These are phyloP conservation scores for Globisporangium viniferum DNA, from an alignment of 352 stramenopile genomes.

Conservation along the genomic window DNA sequence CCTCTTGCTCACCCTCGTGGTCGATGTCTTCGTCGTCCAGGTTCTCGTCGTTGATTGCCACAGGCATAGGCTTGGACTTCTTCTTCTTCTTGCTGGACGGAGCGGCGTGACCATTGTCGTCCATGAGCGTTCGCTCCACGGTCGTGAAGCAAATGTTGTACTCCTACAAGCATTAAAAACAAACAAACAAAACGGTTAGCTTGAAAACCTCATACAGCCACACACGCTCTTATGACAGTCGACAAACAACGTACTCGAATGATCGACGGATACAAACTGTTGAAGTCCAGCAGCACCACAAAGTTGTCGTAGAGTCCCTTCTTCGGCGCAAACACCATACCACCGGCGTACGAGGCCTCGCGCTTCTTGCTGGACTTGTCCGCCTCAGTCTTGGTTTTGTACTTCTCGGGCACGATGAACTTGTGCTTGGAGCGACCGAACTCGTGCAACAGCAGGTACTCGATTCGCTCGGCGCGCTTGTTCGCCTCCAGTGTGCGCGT, in stretches of 20 bases:
- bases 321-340: conserved; percentile 99
- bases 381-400: conserved; percentile 61
- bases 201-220: conserved; percentile 1
- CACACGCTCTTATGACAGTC: not conserved
- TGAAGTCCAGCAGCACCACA: conserved; percentile 99
- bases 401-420: conserved; percentile 97
- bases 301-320: conserved; percentile 99
- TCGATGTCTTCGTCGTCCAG: conserved; percentile 82
- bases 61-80: conserved; percentile 48
- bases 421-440: conserved; percentile 95
- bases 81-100: conserved; percentile 40
- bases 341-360: conserved; percentile 96
- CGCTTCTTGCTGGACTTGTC: conserved; percentile 56
- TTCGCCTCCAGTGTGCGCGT: conserved; percentile 94
- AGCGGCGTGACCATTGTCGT: conserved; percentile 33
- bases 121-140: conserved; percentile 86
- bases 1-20: conserved; percentile 54
- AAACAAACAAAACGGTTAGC: conserved; percentile 1
- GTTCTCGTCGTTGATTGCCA: conserved; percentile 62
- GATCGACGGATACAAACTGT: conserved; percentile 99
- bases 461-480: conserved; percentile 97
- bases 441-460: conserved; percentile 99
- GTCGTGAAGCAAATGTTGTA: conserved; percentile 99
- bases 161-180: conserved; percentile 74
- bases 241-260: conserved; percentile 69